Conservation (phyloP, 352 stramenopile species). For the Phytophthora hybrid region DNA sequence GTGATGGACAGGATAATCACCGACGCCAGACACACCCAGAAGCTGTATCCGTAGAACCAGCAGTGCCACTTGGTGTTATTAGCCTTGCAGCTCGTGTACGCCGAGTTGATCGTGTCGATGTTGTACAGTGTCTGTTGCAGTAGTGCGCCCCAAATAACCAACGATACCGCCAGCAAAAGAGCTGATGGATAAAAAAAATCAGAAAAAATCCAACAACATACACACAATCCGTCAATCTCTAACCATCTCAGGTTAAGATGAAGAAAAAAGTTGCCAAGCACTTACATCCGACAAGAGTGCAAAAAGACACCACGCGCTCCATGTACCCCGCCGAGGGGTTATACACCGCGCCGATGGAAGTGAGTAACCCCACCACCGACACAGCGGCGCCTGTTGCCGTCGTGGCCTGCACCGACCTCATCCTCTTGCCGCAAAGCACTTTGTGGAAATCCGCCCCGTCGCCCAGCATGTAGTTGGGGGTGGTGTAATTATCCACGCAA, state of each 20-base stretch:
- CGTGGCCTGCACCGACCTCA: slow-evolving; percentile 75
- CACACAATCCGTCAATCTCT: background rate
- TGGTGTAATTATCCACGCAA: slow-evolving; percentile 56
- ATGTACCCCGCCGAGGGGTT: slow-evolving; percentile 79
- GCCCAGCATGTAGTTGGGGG: slow-evolving; percentile 87
- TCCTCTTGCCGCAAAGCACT: slow-evolving; percentile 76
- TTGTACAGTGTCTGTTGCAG: slow-evolving; percentile 84
- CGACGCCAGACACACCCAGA: slow-evolving; percentile 85
- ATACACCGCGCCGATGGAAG: slow-evolving; percentile 74
- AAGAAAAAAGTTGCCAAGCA: slow-evolving; percentile 12
- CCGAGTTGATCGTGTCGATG: slow-evolving; percentile 81
- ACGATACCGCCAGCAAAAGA: slow-evolving; percentile 69
- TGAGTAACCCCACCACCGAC: slow-evolving; percentile 69
- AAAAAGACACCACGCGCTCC: slow-evolving; percentile 82
- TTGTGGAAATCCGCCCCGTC: slow-evolving; percentile 77
- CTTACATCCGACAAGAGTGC: slow-evolving; percentile 83
- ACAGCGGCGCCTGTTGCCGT: slow-evolving; percentile 67
- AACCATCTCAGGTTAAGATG: background rate
- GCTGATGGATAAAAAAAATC: slow-evolving; percentile 45
- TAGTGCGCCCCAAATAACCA: slow-evolving; percentile 83
- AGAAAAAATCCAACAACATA: background rate
- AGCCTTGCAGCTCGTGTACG: slow-evolving; percentile 79
- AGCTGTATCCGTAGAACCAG: slow-evolving; percentile 91
- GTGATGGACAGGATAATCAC: slow-evolving; percentile 84
- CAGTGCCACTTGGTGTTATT: slow-evolving; percentile 76